Percentiles rank a stretch among this genome's conserved stretches.
phyloP scores from a whole-genome alignment of 495 filamentous ascomycete genomes.

The Aspergillus funiculosus region DNA sequence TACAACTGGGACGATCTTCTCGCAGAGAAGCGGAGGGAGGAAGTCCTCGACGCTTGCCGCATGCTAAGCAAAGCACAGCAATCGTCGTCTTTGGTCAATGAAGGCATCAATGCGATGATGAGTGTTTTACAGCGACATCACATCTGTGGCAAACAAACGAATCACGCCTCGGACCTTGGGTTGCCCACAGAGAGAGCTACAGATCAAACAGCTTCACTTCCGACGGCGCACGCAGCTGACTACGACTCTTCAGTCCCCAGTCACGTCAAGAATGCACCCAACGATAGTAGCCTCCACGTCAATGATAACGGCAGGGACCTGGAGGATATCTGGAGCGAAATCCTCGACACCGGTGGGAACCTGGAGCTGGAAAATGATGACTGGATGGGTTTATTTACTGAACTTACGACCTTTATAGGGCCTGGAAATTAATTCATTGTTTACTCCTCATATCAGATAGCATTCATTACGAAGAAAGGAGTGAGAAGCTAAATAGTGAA shows the following conservation, averaged over 20 bases:
- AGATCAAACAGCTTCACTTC: neutral
- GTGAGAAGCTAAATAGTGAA: no score
- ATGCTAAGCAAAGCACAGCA: conserved; percentile 39
- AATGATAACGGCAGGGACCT: conserved; percentile 10
- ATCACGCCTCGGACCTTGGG: neutral
- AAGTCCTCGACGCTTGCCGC: conserved; percentile 40
- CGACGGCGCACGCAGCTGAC: neutral
- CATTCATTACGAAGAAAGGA: no score
- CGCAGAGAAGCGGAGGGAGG: conserved; percentile 34
- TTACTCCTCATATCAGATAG: no score
- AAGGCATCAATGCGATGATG: conserved; percentile 38
- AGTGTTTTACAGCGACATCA: conserved; percentile 29
- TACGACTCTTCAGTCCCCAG: neutral
- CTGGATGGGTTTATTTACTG: conserved; percentile 33
- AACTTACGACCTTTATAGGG: no score
- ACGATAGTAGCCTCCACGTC: neutral
- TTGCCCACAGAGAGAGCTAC: neutral
- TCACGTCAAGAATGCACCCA: neutral
- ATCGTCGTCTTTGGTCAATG: conserved; percentile 25
- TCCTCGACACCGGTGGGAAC: conserved; percentile 28
- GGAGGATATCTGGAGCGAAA: conserved; percentile 35
- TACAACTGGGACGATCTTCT: conserved; percentile 42
- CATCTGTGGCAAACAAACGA: conserved; percentile 17
- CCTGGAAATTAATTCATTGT: no score
- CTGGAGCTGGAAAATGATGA: conserved; percentile 22